phyloP scores from a whole-genome alignment of 805 yeast genomes.

The Starmerella apicola region DNA sequence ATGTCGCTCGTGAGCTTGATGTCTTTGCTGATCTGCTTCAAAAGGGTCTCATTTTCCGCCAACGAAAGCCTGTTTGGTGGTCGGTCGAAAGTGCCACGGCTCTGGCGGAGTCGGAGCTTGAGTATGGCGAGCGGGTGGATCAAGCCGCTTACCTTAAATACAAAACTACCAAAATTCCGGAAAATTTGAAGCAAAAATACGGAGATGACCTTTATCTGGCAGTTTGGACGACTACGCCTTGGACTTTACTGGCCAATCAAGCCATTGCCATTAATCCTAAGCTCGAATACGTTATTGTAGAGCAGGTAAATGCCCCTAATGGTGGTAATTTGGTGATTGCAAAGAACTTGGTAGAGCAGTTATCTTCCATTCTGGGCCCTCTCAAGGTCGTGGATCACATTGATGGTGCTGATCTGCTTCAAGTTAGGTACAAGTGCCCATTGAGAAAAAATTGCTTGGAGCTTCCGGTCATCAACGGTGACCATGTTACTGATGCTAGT shows the following conservation, averaged over 20 bases:
- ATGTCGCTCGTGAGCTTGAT: conserved; percentile 61
- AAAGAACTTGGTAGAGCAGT: conserved; percentile 32
- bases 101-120: conserved; percentile 90
- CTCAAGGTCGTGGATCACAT: conserved; percentile 22
- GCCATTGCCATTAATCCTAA: conserved; percentile 63
- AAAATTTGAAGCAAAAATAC: background rate
- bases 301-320: conserved; percentile 14
- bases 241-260: conserved; percentile 84
- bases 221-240: conserved; percentile 97
- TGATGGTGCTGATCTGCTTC: conserved; percentile 34
- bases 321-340: conserved; percentile 47
- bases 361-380: conserved; percentile 23
- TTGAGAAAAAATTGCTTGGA: conserved; percentile 27
- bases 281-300: conserved; percentile 44
- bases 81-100: conserved; percentile 91
- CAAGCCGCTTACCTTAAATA: conserved; percentile 13
- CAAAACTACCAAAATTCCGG: conserved; percentile 11
- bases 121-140: conserved; percentile 51
- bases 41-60: conserved; percentile 61
- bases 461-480: conserved; percentile 62
- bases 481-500: conserved; percentile 63
- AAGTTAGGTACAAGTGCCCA: conserved; percentile 44
- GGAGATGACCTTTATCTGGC: conserved; percentile 13
- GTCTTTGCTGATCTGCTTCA: conserved; percentile 56
- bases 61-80: conserved; percentile 94